phyloP scores from a whole-genome alignment of 495 filamentous ascomycete genomes.

The Copromyces sp. region DNA sequence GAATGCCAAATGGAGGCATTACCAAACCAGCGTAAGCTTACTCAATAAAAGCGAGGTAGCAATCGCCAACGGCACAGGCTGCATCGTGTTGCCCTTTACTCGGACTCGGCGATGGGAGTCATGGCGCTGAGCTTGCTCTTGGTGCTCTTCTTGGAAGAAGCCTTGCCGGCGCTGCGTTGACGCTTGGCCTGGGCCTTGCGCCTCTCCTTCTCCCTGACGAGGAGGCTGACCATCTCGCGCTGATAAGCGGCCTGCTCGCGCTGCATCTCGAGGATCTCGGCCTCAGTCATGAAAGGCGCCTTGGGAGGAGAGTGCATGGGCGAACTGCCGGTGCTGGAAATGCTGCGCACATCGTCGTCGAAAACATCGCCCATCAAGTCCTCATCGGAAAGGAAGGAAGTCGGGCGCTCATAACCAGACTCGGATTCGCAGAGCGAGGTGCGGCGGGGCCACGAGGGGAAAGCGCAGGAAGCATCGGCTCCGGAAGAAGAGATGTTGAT shows the following conservation, averaged over 20 bases:
- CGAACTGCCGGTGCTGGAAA: slow-evolving; percentile 37
- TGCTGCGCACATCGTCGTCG: slow-evolving; percentile 35
- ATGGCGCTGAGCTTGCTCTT: slow-evolving; percentile 37
- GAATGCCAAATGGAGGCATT: background rate
- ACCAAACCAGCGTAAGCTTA: slow-evolving; percentile 4
- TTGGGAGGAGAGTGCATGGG: slow-evolving; percentile 22
- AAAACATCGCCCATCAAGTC: slow-evolving; percentile 30
- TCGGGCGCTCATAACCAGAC: slow-evolving; percentile 29
- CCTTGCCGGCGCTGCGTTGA: slow-evolving; percentile 18
- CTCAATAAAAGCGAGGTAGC: background rate
- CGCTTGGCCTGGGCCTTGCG: slow-evolving; percentile 25
- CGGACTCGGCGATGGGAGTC: slow-evolving; percentile 39
- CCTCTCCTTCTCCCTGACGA: slow-evolving; percentile 39
- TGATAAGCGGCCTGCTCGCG: slow-evolving; percentile 35
- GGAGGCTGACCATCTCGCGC: slow-evolving; percentile 33
- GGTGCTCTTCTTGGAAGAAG: slow-evolving; percentile 30
- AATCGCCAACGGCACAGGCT: slow-evolving; percentile 1
- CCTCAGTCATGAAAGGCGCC: slow-evolving; percentile 19
- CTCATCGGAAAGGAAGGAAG: slow-evolving; percentile 41
- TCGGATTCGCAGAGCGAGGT: slow-evolving; percentile 32
- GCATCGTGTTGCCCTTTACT: slow-evolving; percentile 9
- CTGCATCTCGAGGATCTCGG: slow-evolving; percentile 33
- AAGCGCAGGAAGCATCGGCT: slow-evolving; percentile 35
- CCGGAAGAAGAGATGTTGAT: slow-evolving; percentile 28
- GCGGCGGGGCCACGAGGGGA: slow-evolving; percentile 41